These are phyloP conservation scores for Fragilaria crotonensis DNA, from an alignment of 108 stramenopile genomes.

Conservation along the genomic window DNA sequence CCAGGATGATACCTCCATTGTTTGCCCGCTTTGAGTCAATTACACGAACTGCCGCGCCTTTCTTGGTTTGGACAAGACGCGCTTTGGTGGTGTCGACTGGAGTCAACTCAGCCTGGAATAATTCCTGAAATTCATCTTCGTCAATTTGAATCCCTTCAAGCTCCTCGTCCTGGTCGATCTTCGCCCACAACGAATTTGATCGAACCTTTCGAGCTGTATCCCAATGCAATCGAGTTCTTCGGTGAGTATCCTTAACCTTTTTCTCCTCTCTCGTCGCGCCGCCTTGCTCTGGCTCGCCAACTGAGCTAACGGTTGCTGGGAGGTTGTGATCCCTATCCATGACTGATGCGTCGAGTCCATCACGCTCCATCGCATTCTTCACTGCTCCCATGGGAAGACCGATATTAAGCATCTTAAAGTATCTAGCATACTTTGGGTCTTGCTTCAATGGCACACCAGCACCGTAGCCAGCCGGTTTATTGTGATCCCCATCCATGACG, in stretches of 20 bases:
- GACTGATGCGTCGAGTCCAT: conserved; percentile 64
- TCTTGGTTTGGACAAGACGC: conserved; percentile 2
- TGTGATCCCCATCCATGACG: conserved; percentile 78
- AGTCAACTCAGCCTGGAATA: conserved; percentile 71
- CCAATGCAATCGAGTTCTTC: conserved; percentile 87
- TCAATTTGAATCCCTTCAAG: conserved; percentile 72
- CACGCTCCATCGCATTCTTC: conserved; percentile 82
- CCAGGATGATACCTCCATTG: conserved; percentile 90
- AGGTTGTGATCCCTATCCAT: conserved; percentile 86
- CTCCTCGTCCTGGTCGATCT: conserved; percentile 65
- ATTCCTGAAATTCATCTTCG: conserved; percentile 68
- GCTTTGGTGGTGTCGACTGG: neutral
- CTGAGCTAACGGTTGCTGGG: conserved; percentile 20
- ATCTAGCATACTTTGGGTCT: conserved; percentile 75
- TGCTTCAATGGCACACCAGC: conserved; percentile 63
- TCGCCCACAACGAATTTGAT: conserved; percentile 80
- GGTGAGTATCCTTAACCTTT: conserved; percentile 57
- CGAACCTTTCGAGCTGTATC: conserved; percentile 62
- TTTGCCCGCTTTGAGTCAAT: conserved; percentile 88
- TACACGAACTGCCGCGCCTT: conserved; percentile 48
- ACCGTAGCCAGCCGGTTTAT: conserved; percentile 34
- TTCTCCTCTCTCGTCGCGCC: conserved; percentile 28
- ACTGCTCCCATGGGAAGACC: conserved; percentile 83
- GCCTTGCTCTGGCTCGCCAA: neutral
- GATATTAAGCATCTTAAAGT: conserved; percentile 91